A percentile compares a stretch with the other conserved stretches of the same genome.
Evolutionary conservation across 176 grass and related monocot species (phyloP).

Genomic region (Melocanna baccifera): DNA sequence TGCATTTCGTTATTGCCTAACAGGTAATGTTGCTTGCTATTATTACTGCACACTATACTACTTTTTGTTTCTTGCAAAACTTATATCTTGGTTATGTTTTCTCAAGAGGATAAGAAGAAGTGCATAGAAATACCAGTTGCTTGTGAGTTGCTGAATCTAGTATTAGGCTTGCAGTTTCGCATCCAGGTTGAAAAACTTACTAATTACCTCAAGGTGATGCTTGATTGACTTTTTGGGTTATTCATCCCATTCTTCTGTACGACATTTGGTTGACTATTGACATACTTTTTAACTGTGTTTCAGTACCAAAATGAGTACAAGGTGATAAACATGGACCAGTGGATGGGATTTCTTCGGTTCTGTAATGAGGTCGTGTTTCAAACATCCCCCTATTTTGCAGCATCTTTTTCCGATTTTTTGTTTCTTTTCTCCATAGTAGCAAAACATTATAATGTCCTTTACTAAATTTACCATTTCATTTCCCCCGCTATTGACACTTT

Average conservation of each 20-base stretch:
- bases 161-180: conserved; percentile 72
- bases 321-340: conserved; percentile 99
- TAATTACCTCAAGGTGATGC: conserved; percentile 82
- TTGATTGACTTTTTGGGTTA: neutral
- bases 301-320: conserved; percentile 96
- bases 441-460: neutral
- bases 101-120: conserved; percentile 97
- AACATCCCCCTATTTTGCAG: conserved; percentile 5
- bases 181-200: conserved; percentile 78
- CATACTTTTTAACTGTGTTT: conserved; percentile 22
- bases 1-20: conserved; percentile 94
- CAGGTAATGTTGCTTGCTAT: conserved; percentile 55
- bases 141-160: conserved; percentile 86
- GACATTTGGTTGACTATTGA: neutral
- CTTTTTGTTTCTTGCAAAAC: conserved; percentile 20
- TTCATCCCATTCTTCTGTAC: conserved; percentile 6
- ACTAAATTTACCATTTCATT: neutral
- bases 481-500: conserved; percentile 2
- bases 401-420: neutral
- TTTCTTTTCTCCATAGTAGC: neutral
- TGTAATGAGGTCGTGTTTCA: conserved; percentile 75
- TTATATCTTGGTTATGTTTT: conserved; percentile 32
- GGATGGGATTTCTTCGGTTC: conserved; percentile 94
- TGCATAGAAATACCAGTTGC: conserved; percentile 90
- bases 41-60: neutral